Conservation (phyloP, 495 filamentous ascomycete species). For the Hypoxylon crocopeplum region DNA sequence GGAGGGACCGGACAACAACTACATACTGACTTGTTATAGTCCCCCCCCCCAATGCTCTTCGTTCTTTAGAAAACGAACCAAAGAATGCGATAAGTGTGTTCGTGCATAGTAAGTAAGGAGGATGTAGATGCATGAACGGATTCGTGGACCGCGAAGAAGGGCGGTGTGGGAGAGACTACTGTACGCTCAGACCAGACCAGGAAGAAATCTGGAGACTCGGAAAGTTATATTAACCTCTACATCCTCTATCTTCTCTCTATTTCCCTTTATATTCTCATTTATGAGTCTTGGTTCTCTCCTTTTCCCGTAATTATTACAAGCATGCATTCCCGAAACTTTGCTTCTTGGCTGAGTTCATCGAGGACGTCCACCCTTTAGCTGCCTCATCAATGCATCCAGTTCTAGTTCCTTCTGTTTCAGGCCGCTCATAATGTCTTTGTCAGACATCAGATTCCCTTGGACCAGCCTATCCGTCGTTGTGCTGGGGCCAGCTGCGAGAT, state of each 20-base stretch:
- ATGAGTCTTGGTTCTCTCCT: not conserved
- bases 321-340: not conserved
- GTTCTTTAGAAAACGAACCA: no score
- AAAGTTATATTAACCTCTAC: slow-evolving; percentile 27
- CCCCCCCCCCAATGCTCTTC: no score
- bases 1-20: not conserved
- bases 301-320: not conserved
- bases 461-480: slow-evolving; percentile 35
- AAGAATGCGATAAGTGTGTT: not conserved
- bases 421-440: slow-evolving; percentile 6
- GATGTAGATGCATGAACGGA: slow-evolving; percentile 12
- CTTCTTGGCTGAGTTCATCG: not conserved
- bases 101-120: not conserved
- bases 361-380: slow-evolving; percentile 4
- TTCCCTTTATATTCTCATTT: not conserved
- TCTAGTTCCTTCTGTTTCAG: slow-evolving; percentile 4
- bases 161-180: slow-evolving; percentile 21
- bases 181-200: slow-evolving; percentile 22
- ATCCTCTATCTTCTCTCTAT: not conserved
- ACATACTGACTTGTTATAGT: not conserved
- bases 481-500: slow-evolving; percentile 27
- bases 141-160: slow-evolving; percentile 11
- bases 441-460: slow-evolving; percentile 24
- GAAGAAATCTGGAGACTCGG: slow-evolving; percentile 4
- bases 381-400: slow-evolving; percentile 21